A percentile compares a stretch with the other conserved stretches of the same genome.
phyloP scores from a whole-genome alignment of 306 rosid genomes.

The Myrica gale region DNA sequence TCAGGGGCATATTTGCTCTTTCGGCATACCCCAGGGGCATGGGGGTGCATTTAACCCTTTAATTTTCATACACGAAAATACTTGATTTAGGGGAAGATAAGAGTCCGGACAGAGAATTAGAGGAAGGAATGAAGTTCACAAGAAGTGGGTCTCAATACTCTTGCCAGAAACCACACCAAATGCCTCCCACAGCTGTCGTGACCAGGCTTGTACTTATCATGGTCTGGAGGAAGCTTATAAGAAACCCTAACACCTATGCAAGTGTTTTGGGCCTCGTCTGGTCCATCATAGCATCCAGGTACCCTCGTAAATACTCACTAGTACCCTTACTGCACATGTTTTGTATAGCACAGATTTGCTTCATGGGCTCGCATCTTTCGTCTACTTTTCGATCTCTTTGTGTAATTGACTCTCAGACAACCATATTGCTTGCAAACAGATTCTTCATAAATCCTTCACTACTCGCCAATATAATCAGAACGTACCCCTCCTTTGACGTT shows the following conservation, averaged over 20 bases:
- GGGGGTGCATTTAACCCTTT: too few relatives aligned
- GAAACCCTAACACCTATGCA: conserved; percentile 87
- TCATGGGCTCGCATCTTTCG: too few relatives aligned
- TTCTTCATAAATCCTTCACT: too few relatives aligned
- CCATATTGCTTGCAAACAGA: too few relatives aligned
- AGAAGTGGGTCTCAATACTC: conserved; percentile 57
- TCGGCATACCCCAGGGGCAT: too few relatives aligned
- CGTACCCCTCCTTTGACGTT: too few relatives aligned
- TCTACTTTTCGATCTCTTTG: too few relatives aligned
- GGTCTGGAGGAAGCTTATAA: conserved; percentile 93
- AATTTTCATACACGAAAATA: conserved; percentile 33
- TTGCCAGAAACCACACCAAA: conserved; percentile 52
- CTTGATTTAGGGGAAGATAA: conserved; percentile 50
- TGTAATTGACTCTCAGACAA: too few relatives aligned
- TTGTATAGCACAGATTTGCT: too few relatives aligned
- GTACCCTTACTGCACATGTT: too few relatives aligned
- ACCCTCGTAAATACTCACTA: not conserved
- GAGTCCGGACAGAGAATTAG: conserved; percentile 54
- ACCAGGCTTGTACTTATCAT: conserved; percentile 81
- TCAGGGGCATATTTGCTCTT: too few relatives aligned
- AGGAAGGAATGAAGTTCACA: conserved; percentile 52
- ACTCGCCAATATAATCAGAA: too few relatives aligned
- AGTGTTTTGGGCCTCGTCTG: conserved; percentile 70
- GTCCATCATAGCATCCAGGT: conserved; percentile 82
- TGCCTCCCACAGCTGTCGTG: conserved; percentile 89